A percentile compares a stretch with the other conserved stretches of the same genome.
phyloP scores from a whole-genome alignment of 768 basidiomycete species.

The Mycena epipterygia region DNA sequence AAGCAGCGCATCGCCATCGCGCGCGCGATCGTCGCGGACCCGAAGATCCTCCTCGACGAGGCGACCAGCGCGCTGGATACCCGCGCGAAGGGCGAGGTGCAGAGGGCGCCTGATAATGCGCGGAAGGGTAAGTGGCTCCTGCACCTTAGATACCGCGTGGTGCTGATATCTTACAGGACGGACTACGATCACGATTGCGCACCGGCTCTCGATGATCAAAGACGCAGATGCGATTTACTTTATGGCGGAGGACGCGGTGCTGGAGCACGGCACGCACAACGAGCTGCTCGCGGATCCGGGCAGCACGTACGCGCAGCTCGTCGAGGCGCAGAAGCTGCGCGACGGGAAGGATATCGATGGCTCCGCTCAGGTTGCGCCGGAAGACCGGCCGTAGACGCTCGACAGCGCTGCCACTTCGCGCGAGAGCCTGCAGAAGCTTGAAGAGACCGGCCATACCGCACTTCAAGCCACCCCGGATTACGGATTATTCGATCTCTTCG shows the following conservation, averaged over 20 bases:
- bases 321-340: slow-evolving; percentile 84
- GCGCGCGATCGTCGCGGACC: slow-evolving; percentile 89
- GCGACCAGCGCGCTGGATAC: slow-evolving; percentile 91
- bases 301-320: slow-evolving; percentile 81
- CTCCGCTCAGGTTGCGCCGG: slow-evolving; percentile 48
- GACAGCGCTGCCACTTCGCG: neutral
- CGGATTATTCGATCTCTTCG: slow-evolving; percentile 71
- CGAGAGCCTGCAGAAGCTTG: slow-evolving; percentile 8
- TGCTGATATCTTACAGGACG: slow-evolving; percentile 30
- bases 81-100: slow-evolving; percentile 87
- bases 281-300: slow-evolving; percentile 68
- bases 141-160: slow-evolving; percentile 5
- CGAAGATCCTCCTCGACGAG: slow-evolving; percentile 87
- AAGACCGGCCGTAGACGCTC: slow-evolving; percentile 32
- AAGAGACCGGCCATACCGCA: no score
- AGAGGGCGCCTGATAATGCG: slow-evolving; percentile 92
- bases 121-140: slow-evolving; percentile 14
- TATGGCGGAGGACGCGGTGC: slow-evolving; percentile 87
- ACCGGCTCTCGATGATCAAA: slow-evolving; percentile 86
- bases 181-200: slow-evolving; percentile 69
- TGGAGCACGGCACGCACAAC: slow-evolving; percentile 85
- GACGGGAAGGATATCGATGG: slow-evolving; percentile 55
- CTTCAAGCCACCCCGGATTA: slow-evolving; percentile 43
- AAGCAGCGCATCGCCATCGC: slow-evolving; percentile 93
- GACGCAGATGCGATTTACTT: slow-evolving; percentile 89